phyloP scores from a whole-genome alignment of 1,284 basidiomycete species.

The Malassezia cuniculi region DNA sequence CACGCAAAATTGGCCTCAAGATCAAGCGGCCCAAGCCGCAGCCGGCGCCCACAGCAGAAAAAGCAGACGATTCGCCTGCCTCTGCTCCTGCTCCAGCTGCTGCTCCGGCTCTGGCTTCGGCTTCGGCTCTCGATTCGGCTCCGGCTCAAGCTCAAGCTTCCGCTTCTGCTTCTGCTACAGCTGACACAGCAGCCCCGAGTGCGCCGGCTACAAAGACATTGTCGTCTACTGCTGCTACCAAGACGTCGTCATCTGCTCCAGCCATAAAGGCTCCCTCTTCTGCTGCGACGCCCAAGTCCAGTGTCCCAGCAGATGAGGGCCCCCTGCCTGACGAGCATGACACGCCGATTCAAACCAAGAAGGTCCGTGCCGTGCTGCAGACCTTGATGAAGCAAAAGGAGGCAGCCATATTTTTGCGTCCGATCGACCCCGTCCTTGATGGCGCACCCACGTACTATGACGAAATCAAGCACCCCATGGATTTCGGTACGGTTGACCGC shows the following conservation, averaged over 20 bases:
- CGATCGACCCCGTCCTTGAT: constrained; percentile 64
- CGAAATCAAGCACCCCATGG: constrained; percentile 84
- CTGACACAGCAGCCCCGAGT: neutral
- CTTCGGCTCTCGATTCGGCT: neutral
- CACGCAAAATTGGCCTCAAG: constrained; percentile 12
- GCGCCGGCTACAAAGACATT: no score
- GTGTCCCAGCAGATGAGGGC: constrained; percentile 15
- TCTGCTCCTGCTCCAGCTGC: no score
- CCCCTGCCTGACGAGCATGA: constrained; percentile 12
- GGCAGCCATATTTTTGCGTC: constrained; percentile 63
- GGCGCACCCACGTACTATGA: constrained; percentile 83
- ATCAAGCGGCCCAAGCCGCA: constrained; percentile 7
- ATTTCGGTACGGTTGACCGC: constrained; percentile 68
- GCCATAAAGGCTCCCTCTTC: neutral
- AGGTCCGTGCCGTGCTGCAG: constrained; percentile 63
- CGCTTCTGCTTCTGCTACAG: neutral
- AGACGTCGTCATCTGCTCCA: constrained; percentile 2
- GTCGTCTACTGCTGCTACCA: constrained; percentile 8
- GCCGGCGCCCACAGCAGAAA: no score
- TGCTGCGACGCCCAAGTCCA: constrained; percentile 12
- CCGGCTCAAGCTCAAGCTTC: neutral
- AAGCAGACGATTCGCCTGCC: no score
- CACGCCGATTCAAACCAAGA: constrained; percentile 47
- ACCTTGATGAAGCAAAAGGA: constrained; percentile 58
- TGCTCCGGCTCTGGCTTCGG: no score